Evolutionary conservation across 2,329 filamentous ascomycete genomes (phyloP), one percentile per base, ranked within the genome.

Genomic region (Neoarthrinium moseri): DNA sequence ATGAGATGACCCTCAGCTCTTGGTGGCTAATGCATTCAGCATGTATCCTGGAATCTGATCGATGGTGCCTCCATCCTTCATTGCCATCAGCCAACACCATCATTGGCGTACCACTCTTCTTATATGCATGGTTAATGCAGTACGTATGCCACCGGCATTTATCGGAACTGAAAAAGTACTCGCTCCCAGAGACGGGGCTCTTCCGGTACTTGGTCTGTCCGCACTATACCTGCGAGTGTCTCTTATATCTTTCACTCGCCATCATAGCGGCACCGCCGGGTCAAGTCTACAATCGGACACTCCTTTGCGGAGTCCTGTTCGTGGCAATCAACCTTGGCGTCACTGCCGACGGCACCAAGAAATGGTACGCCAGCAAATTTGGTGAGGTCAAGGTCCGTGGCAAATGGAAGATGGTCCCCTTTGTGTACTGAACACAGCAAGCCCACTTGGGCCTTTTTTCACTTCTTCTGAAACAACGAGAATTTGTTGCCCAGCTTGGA

Each of bases 201-300:
- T 99, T 97, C 65, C 73, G 73, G 35, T 73, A 75, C 47, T 66
- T 95, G 18, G 69, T 96, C 30, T 95, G 88, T 56, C 91, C 94
- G 15, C 94, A 99, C 68, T 99, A 97, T 66, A 87, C 87, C 4
- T 89, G 86, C 59, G 94, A 97, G 69, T 91, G 89, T 61, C 63
- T 87, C 32, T 81, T 96, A 48, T 97, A 99, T 63, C 61, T 91
- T 17, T 78, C 86, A n/a, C 69, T 99, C 53, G 80, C 89, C 3
- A 68, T 94, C 36, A 65, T 87, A 30, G 83, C 85, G 23, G 90
- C 91, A 1, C 91, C 91, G 0, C 58, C 69, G 6, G 86, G 83
- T 10, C 67, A 72, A 24, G 52, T 78, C 45, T 63, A 89, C 48
- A 96, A 96, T 66, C 79, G 72, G 61, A 92, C 91, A 0, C 64